Evolutionary conservation across 495 filamentous ascomycete genomes (phyloP).

Genomic region (Trichoderma reesei): DNA sequence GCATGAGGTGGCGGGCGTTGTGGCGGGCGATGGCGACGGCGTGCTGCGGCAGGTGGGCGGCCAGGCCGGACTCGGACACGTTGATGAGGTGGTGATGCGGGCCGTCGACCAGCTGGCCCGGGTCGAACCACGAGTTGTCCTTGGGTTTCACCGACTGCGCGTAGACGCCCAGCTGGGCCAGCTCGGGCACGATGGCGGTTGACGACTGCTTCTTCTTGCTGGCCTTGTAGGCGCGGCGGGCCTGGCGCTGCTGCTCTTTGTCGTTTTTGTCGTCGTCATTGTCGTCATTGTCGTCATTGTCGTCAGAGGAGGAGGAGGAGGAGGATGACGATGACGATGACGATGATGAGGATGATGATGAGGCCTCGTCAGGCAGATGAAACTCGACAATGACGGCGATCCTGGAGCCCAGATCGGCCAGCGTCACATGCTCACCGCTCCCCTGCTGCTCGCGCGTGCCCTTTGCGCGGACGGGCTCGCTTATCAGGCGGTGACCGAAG

Average conservation of each 20-base stretch:
- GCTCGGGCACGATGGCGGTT: conserved; percentile 39
- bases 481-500: conserved; percentile 40
- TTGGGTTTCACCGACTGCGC: conserved; percentile 46
- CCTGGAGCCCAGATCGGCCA: conserved; percentile 40
- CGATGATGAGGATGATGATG: background rate
- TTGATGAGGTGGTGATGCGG: conserved; percentile 50
- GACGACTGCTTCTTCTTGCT: conserved; percentile 26
- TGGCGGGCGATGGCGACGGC: conserved; percentile 34
- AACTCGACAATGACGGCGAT: conserved; percentile 48
- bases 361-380: conserved; percentile 37
- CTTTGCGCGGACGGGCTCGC: conserved; percentile 32
- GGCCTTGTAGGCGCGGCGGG: conserved; percentile 29
- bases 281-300: conserved; percentile 17
- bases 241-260: conserved; percentile 34
- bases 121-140: conserved; percentile 42
- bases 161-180: conserved; percentile 45
- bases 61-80: conserved; percentile 41
- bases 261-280: conserved; percentile 17
- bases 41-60: conserved; percentile 24
- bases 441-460: conserved; percentile 32
- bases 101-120: conserved; percentile 25
- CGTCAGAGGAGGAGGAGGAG: too few species aligned
- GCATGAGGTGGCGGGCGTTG: conserved; percentile 44
- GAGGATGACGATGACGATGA: too few species aligned
- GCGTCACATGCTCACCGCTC: conserved; percentile 28